Evolutionary conservation across 176 grass and related monocot genomes (phyloP).

Genomic region (Musa itinerans): DNA sequence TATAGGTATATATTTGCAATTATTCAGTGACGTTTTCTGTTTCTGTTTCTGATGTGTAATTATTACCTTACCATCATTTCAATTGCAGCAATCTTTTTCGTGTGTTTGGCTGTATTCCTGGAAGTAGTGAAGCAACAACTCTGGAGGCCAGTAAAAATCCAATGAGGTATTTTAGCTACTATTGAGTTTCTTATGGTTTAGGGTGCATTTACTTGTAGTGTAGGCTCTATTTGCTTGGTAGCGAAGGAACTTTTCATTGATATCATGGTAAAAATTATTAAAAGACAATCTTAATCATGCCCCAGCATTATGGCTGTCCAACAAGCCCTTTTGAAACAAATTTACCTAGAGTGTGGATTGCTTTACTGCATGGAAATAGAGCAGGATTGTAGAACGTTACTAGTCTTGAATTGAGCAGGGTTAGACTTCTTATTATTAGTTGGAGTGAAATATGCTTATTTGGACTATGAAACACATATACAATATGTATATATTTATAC

Average conservation of each 20-base stretch:
- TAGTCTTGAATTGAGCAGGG: background rate
- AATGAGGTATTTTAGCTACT: constrained; percentile 44
- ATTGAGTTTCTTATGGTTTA: background rate
- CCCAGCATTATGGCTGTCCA: too few species aligned
- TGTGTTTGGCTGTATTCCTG: constrained; percentile 52
- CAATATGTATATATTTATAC: background rate
- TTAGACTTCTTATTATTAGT: background rate
- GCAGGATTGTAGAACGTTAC: background rate
- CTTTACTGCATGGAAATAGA: background rate
- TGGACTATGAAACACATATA: background rate
- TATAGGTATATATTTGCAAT: constrained; percentile 47
- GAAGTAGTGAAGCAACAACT: constrained; percentile 57
- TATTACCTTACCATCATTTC: background rate
- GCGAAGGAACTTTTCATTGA: background rate
- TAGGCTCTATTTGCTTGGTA: background rate
- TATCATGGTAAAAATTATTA: background rate
- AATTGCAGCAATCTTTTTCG: constrained; percentile 73
- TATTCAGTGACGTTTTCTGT: background rate
- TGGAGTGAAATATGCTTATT: background rate
- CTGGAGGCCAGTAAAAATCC: constrained; percentile 91
- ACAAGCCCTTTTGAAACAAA: background rate
- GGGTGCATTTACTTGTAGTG: background rate
- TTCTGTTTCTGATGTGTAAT: background rate
- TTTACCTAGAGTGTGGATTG: background rate
- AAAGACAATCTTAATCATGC: background rate